phyloP scores from a whole-genome alignment of 768 basidiomycete species.

The Asterophora lycoperdoides region DNA sequence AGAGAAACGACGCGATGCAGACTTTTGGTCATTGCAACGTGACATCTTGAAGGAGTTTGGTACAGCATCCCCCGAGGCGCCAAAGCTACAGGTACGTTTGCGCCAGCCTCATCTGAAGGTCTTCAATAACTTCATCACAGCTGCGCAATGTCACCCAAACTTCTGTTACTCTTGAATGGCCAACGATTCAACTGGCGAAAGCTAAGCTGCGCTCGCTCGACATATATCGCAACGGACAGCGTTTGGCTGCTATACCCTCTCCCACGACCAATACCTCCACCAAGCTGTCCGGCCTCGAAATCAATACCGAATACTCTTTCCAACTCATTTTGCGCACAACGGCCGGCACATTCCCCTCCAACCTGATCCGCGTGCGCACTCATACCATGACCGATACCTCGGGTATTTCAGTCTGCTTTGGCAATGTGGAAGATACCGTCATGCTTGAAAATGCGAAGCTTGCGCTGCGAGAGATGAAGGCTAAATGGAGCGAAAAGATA shows the following conservation, averaged over 20 bases:
- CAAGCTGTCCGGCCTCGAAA: conserved; percentile 77
- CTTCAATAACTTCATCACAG: conserved; percentile 28
- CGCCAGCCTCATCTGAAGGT: background rate
- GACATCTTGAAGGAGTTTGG: conserved; percentile 79
- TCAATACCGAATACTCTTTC: conserved; percentile 87
- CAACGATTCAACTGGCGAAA: conserved; percentile 75
- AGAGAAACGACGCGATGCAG: conserved; percentile 74
- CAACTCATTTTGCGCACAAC: conserved; percentile 91
- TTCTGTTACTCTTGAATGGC: conserved; percentile 96
- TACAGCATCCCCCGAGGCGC: conserved; percentile 57
- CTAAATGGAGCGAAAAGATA: conserved; percentile 87
- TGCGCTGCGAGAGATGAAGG: conserved; percentile 81
- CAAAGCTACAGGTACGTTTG: conserved; percentile 61
- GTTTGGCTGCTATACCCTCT: conserved; percentile 82
- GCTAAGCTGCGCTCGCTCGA: conserved; percentile 85
- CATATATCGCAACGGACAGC: conserved; percentile 88
- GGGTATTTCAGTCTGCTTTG: conserved; percentile 93
- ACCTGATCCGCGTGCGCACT: conserved; percentile 76
- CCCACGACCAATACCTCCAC: conserved; percentile 83
- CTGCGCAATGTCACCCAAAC: conserved; percentile 96
- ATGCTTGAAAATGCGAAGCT: conserved; percentile 78
- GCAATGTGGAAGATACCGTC: conserved; percentile 73
- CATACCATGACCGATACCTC: conserved; percentile 96
- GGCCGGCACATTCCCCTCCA: conserved; percentile 86
- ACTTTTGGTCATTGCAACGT: conserved; percentile 83